These are phyloP conservation scores for Thalassiosira pacifica DNA, from an alignment of 352 stramenopile genomes.

Conservation along the genomic window DNA sequence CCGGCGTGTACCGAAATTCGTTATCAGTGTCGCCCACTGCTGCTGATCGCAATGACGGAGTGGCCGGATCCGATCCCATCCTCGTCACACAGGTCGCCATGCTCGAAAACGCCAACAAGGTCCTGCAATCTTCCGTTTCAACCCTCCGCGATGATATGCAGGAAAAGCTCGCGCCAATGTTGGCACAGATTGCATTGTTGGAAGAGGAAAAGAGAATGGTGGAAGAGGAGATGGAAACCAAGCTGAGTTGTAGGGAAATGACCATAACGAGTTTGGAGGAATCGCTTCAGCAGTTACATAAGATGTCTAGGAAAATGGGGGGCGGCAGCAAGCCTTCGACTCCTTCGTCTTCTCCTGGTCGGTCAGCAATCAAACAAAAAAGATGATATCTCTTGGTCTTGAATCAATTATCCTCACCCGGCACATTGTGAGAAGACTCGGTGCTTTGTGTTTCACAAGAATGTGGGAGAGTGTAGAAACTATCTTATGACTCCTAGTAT, in stretches of 20 bases:
- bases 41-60: background rate
- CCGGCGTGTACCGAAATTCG: slow-evolving; percentile 34
- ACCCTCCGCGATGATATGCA: slow-evolving; percentile 54
- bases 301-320: background rate
- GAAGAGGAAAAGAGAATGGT: slow-evolving; percentile 64
- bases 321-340: too few relatives aligned
- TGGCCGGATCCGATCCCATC: slow-evolving; percentile 35
- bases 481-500: too few relatives aligned
- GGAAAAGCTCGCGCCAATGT: slow-evolving; percentile 46
- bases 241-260: slow-evolving; percentile 52
- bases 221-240: slow-evolving; percentile 60
- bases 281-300: slow-evolving; percentile 32
- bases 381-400: too few relatives aligned
- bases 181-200: slow-evolving; percentile 46
- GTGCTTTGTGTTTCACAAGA: too few relatives aligned
- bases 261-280: slow-evolving; percentile 59
- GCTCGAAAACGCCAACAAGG: slow-evolving; percentile 62
- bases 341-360: too few relatives aligned
- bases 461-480: too few relatives aligned
- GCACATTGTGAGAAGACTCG: too few relatives aligned
- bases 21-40: slow-evolving; percentile 5
- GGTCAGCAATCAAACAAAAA: too few relatives aligned
- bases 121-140: slow-evolving; percentile 48
- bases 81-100: slow-evolving; percentile 58
- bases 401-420: too few relatives aligned